A percentile compares a stretch with the other conserved stretches of the same genome.
phyloP scores from a whole-genome alignment of 495 filamentous ascomycete genomes.

The Entonaema liquescens region DNA sequence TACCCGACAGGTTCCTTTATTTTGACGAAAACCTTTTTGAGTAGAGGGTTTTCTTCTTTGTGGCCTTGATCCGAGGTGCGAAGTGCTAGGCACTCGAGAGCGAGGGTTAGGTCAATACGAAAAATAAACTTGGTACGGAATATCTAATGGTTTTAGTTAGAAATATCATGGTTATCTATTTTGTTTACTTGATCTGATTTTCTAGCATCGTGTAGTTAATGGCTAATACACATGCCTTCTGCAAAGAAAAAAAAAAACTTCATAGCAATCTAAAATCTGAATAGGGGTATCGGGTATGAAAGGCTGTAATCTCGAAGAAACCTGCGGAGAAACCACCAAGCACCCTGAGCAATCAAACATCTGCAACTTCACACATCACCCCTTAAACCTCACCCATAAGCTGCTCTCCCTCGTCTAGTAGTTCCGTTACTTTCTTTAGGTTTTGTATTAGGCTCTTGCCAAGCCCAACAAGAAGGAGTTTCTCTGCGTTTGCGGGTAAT shows the following conservation, averaged over 20 bases:
- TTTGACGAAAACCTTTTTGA: background rate
- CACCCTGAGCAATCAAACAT: constrained; percentile 30
- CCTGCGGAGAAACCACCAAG: constrained; percentile 29
- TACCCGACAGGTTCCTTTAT: constrained; percentile 11
- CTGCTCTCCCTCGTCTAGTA: constrained; percentile 94
- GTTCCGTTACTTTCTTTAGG: constrained; percentile 78
- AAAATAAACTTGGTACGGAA: background rate
- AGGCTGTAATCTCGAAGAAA: constrained; percentile 25
- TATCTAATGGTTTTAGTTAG: background rate
- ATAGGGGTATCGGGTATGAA: constrained; percentile 37
- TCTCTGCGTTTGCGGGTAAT: constrained; percentile 95
- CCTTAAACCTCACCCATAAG: constrained; percentile 73
- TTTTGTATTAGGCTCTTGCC: constrained; percentile 87
- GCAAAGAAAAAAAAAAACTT: constrained; percentile 12
- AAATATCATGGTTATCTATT: background rate
- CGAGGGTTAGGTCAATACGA: background rate
- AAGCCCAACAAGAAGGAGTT: constrained; percentile 88
- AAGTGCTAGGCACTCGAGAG: background rate
- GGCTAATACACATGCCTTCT: constrained; percentile 9
- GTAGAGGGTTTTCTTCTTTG: background rate
- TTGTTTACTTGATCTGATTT: constrained; percentile 11
- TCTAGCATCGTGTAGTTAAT: background rate
- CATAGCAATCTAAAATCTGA: constrained; percentile 28
- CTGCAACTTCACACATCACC: background rate
- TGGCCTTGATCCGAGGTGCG: background rate